These are phyloP conservation scores for Arthroderma uncinatum DNA, from an alignment of 2,329 filamentous ascomycete genomes.

Conservation along the genomic window DNA sequence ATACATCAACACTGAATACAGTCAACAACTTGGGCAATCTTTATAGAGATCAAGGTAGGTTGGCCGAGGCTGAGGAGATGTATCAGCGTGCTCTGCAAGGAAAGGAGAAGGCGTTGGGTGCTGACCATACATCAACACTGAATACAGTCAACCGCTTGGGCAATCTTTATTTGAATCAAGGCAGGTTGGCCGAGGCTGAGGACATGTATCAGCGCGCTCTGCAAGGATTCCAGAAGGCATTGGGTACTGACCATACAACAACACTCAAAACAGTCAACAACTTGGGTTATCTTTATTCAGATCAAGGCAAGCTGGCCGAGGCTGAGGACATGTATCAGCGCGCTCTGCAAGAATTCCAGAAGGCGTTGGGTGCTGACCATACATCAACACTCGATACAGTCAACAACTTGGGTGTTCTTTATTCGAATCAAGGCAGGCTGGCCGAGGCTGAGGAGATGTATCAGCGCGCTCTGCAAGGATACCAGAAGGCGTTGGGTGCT, in stretches of 20 bases:
- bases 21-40: background rate
- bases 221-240: background rate
- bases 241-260: background rate
- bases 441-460: too few species aligned
- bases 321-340: too few species aligned
- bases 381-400: background rate
- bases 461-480: too few species aligned
- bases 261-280: background rate
- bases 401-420: background rate
- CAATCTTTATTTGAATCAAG: too few species aligned
- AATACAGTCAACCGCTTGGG: too few species aligned
- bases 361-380: slow-evolving; percentile 4
- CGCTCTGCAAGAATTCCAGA: too few species aligned
- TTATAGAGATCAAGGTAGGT: background rate
- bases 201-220: too few species aligned
- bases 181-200: too few species aligned
- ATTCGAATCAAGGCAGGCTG: background rate
- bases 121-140: too few species aligned
- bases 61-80: background rate
- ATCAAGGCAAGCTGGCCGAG: too few species aligned
- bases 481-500: too few species aligned
- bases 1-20: background rate
- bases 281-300: background rate
- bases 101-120: background rate
- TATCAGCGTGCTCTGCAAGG: background rate